Evolutionary conservation across 257 asterid species (phyloP), one percentile per base, ranked within the genome.

Genomic region (Rubia yunnanensis): DNA sequence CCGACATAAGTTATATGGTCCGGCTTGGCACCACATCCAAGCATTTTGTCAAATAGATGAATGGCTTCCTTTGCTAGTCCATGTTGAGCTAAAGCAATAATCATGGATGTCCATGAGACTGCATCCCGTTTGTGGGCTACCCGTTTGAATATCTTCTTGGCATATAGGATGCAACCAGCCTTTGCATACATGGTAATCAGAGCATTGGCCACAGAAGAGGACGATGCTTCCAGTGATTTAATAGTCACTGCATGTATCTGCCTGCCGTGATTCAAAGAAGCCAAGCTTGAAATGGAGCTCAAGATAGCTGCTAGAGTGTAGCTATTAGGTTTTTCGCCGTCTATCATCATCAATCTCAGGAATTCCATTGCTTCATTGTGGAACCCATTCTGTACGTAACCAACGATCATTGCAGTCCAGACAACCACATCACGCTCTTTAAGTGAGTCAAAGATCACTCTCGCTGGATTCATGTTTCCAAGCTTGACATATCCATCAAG

Each of bases 401-500:
- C 96, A 13, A 87, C 98, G 23, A 92, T 77, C 95, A 88, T 88
- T 39, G 96, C 96, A 1, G 98, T 92, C 92, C 95, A 92, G 23
- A 88, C 82, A 70, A 92, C 89, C 62, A 92, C 96, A 79, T 92
- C 96, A 28, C 87, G 86, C 41, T 84, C 80, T 34, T 58, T 54
- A 79, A 89, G 76, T 28, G 81, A 75, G 74, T 92, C 81, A 58
- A 92, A 92, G 31, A 92, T 87, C 78, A 77, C 56, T 80, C 91
- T 81, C 18, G 96, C 95, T n/a, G 98, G 86, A 79, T 68, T 55
- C 55, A 88, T 68, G 78, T 91, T 85, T 65, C 95, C 96, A 60
- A 81, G 78, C 83, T 91, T 91, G 67, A 84, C 58, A 10, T 86
- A 91, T 39, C 98, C 94, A 79, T 88, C 92, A 64, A 91, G 77